Base-by-base conservation (phyloP, 805 yeast species). In the Yamadazyma philogaea region DNA sequence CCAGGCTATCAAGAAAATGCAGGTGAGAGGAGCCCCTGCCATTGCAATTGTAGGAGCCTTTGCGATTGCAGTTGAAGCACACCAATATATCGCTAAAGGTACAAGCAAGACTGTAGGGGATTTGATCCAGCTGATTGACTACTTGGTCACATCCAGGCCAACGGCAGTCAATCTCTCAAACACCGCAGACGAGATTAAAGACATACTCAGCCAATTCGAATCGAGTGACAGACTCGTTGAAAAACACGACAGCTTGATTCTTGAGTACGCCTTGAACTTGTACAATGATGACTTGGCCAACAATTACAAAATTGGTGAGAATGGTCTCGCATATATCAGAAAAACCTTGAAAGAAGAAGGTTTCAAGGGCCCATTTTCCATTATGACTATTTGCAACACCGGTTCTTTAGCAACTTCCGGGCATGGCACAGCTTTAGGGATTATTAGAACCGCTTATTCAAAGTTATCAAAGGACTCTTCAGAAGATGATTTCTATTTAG, bases 21-120 rank as follows among this genome's bases (percentile, higher is more conserved):
- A 87, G 55, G 97, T 95, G 4, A 75, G 99, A 60, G 99, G 99
- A 30, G 99, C 99, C 0, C 99, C 99, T 0, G 98, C 98, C 1
- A 91, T 91, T 58, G 97, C 97, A 48, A 87, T 91, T 44, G 97
- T 91, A 2, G 98, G 96, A 4, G 81, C 89, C 1, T 74, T 90
- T 46, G 78, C 96, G 2, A 76, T 91, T 3, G 82, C 87, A 1
- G 80, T 85, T n/a, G 96, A 91, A 50, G 63, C 64, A 63, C 43
- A 54, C 54, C 57, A 54, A 56, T 43, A 43, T 37, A 68, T 64
- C 30, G 18, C 19, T 3, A 27, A 39, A 10, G 39, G 30, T 11
- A 28, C 24, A 3, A 26, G 30, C 2, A 44, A 59, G 30, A 69
- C 78, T 12, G 42, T 52, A 0, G 61, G 49, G 17, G 51, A 60